Base-by-base conservation (phyloP, 2,329 filamentous ascomycete genomes). In the Nemania sp. region DNA sequence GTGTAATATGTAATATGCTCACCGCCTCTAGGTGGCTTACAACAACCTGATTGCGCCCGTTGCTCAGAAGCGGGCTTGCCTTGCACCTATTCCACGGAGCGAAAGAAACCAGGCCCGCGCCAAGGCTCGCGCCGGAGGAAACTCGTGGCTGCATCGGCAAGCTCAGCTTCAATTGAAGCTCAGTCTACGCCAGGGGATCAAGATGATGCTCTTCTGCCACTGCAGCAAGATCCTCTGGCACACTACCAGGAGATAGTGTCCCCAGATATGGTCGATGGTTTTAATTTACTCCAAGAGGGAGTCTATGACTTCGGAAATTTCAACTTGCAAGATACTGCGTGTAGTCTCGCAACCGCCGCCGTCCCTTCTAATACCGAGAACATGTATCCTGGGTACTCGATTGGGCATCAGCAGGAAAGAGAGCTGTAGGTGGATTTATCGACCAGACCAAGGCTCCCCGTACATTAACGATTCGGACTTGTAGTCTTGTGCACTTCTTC, bases 41-140 rank as follows among this genome's bases (percentile, higher is more conserved):
- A 65, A 47, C 68, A 69, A 25, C 73, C 73, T 9, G 58, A 65
- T 35, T 76, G 74, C 54, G 74, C 73, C 54, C 73, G 73, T n/a
- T 76, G 74, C 60, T 63, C 65, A 2, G 72, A 74, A 60, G 67
- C 57, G 7, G 65, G 66, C 15, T 57, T 62, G 18, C 51, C 51
- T 17, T 75, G 74, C 65, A 67, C 60, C 3, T 76, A 76, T 54
- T 70, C 71, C 7, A 66, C 63, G 18, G 64, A 64, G 49, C 67
- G 65, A 53, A 68, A 70, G 32, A 75, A 69, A 54, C 73, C 73
- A 3, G 74, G 74, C 3, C 74, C 74, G 9, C 57, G 67, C 0
- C 66, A 71, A 43, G 72, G 73, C 20, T 63, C 68, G 11, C 68
- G 65, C 9, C 64, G 69, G 17, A 54, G 70, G 46, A 60, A 50